Evolutionary conservation across 352 stramenopile genomes (phyloP).

Genomic region (Halophytophthora batemanensis): DNA sequence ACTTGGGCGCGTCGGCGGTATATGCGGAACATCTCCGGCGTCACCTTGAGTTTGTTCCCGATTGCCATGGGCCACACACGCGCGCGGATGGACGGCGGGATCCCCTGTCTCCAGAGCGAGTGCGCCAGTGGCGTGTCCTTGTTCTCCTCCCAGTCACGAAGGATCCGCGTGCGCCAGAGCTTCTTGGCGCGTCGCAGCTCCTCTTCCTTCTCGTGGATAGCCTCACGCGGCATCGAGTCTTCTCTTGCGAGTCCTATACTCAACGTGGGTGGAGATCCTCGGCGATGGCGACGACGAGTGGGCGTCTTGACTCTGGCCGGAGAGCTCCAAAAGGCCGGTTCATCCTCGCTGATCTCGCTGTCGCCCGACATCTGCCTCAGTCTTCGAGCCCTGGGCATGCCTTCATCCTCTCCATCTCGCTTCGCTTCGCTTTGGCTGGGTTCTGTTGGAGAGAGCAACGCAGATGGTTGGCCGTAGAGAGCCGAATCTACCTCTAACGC

Average conservation of each 20-base stretch:
- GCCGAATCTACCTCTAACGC: conserved; percentile 48
- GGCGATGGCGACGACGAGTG: conserved; percentile 13
- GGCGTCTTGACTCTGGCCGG: conserved; percentile 8
- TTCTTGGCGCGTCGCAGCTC: conserved; percentile 81
- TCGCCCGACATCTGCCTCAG: conserved; percentile 15
- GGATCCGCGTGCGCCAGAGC: conserved; percentile 73
- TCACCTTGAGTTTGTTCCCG: conserved; percentile 84
- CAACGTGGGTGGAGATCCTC: conserved; percentile 20
- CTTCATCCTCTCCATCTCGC: conserved; percentile 6
- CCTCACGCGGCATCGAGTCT: conserved; percentile 26
- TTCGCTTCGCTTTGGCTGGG: conserved; percentile 7
- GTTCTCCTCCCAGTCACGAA: conserved; percentile 75
- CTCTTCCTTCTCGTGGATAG: conserved; percentile 78
- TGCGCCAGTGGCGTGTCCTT: conserved; percentile 73
- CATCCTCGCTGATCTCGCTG: conserved; percentile 24
- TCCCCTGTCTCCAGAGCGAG: conserved; percentile 77
- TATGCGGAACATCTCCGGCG: conserved; percentile 84
- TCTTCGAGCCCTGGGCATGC: conserved; percentile 5
- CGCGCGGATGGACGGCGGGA: conserved; percentile 77
- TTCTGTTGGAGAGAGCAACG: not conserved
- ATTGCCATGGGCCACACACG: conserved; percentile 84
- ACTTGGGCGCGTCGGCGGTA: conserved; percentile 59
- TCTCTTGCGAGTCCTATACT: conserved; percentile 9
- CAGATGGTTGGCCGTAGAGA: conserved; percentile 13
- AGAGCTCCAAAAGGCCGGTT: conserved; percentile 9